phyloP scores from a whole-genome alignment of 2,329 filamentous ascomycete genomes.

The Calycina herbarum region DNA sequence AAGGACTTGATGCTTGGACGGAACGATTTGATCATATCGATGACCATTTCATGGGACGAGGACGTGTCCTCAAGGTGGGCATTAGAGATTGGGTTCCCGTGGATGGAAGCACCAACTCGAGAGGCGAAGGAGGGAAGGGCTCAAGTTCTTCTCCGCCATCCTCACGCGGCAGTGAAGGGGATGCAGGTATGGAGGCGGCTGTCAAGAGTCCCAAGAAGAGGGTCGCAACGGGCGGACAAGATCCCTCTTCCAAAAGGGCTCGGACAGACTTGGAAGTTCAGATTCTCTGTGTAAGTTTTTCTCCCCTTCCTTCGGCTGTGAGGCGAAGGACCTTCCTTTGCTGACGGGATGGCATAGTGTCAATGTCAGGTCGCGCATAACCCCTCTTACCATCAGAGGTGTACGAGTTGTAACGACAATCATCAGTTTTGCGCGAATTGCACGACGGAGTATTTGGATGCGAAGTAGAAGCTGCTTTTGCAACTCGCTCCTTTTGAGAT shows the following conservation, averaged over 20 bases:
- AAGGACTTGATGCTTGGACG: slow-evolving; percentile 57
- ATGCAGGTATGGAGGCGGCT: too few species aligned
- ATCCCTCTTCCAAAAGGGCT: background rate
- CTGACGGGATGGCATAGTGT: slow-evolving; percentile 19
- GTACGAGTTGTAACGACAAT: slow-evolving; percentile 19
- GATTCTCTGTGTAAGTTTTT: slow-evolving; percentile 25
- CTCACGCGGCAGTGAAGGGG: background rate
- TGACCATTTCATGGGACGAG: slow-evolving; percentile 61
- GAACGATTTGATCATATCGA: slow-evolving; percentile 75
- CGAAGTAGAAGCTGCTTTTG: background rate
- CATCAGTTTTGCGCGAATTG: slow-evolving; percentile 28
- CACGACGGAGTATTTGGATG: background rate
- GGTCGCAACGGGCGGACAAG: background rate
- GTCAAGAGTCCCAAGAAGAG: background rate
- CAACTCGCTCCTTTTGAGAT: too few species aligned
- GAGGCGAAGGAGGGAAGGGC: slow-evolving; percentile 14
- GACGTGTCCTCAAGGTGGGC: slow-evolving; percentile 38
- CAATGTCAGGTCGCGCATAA: slow-evolving; percentile 26
- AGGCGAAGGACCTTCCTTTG: too few species aligned
- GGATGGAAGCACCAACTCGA: slow-evolving; percentile 27
- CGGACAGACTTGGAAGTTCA: background rate
- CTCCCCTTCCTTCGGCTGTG: too few species aligned
- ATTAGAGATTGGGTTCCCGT: slow-evolving; percentile 57
- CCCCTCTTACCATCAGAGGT: slow-evolving; percentile 20
- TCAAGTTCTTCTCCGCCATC: slow-evolving; percentile 8